Evolutionary conservation across 2,329 filamentous ascomycete genomes (phyloP).

Genomic region (Cercospora sesami): DNA sequence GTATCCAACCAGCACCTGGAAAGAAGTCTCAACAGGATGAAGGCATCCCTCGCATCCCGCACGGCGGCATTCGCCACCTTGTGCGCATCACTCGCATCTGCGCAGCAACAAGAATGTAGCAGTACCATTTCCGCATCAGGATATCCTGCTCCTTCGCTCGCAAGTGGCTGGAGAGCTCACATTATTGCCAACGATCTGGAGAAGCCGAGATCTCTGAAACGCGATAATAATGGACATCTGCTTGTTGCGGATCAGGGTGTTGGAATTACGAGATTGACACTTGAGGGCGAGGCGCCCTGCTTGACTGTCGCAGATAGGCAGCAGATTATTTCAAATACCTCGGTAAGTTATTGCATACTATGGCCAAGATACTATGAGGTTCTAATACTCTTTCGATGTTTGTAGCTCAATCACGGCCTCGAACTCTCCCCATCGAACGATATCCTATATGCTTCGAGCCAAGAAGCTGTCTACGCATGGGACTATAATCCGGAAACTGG

Average conservation of each 20-base stretch:
- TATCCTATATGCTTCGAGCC: conserved; percentile 58
- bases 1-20: background rate
- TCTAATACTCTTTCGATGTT: background rate
- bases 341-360: background rate
- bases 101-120: conserved; percentile 14
- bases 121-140: conserved; percentile 16
- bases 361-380: no score
- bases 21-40: background rate
- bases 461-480: conserved; percentile 62
- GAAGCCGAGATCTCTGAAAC: conserved; percentile 49
- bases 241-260: conserved; percentile 49
- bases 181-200: conserved; percentile 50
- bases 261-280: conserved; percentile 22
- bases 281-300: conserved; percentile 12
- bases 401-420: conserved; percentile 54
- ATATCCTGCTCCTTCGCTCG: conserved; percentile 45
- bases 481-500: conserved; percentile 48
- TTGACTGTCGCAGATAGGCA: conserved; percentile 8
- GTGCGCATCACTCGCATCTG: background rate
- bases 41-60: background rate
- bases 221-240: conserved; percentile 51
- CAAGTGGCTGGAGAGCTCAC: conserved; percentile 45
- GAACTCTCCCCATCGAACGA: conserved; percentile 49
- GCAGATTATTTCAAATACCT: conserved; percentile 14
- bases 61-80: background rate